Evolutionary conservation across 129 eudicot genomes (phyloP).

Genomic region (Saposhnikovia divaricata): DNA sequence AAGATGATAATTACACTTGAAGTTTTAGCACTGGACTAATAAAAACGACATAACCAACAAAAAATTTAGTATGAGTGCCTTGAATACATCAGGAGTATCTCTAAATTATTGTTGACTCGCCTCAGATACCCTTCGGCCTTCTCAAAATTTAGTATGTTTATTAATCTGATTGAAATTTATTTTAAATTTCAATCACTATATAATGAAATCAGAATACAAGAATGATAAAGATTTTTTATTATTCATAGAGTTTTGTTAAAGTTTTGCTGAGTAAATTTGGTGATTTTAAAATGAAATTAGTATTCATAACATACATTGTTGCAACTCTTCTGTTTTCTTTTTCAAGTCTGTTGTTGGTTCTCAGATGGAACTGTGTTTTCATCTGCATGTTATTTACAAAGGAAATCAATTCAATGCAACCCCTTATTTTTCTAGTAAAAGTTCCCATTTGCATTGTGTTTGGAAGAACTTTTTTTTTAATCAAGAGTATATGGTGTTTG

Average conservation of each 20-base stretch:
- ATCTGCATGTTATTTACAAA: background rate
- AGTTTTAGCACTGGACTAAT: too few species aligned
- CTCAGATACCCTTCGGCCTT: slow-evolving; percentile 72
- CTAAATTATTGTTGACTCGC: slow-evolving; percentile 18
- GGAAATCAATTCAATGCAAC: slow-evolving; percentile 17
- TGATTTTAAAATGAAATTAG: too few species aligned
- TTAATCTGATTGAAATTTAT: slow-evolving; percentile 46
- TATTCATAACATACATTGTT: too few species aligned
- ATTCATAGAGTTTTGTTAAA: slow-evolving; percentile 4
- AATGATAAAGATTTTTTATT: background rate
- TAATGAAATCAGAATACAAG: background rate
- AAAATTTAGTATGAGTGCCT: background rate
- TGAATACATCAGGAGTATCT: background rate
- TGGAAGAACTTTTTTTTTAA: too few species aligned
- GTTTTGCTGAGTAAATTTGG: too few species aligned
- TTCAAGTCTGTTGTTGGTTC: too few species aligned
- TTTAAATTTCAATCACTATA: too few species aligned
- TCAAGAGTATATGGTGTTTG: too few species aligned
- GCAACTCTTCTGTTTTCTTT: too few species aligned
- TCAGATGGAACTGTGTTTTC: background rate
- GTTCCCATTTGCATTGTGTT: too few species aligned
- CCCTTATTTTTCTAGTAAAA: slow-evolving; percentile 63
- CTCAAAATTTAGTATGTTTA: slow-evolving; percentile 76
- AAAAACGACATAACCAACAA: too few species aligned
- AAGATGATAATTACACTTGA: background rate